Evolutionary conservation across 352 stramenopile genomes (phyloP).

Genomic region (Pseudoperonospora humuli): DNA sequence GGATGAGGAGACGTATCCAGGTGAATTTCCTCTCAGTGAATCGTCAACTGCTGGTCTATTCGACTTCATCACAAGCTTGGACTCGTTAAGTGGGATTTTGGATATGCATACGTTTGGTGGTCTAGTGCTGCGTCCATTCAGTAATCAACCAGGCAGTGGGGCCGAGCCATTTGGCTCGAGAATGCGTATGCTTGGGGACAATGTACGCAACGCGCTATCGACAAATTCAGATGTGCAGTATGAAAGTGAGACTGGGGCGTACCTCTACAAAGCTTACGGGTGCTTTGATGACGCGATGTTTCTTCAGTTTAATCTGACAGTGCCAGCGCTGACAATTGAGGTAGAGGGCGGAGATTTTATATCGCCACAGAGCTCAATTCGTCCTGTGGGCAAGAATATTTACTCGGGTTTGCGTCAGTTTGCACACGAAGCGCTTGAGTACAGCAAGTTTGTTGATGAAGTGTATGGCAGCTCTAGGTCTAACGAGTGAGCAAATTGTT

Average conservation of each 20-base stretch:
- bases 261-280: constrained; percentile 60
- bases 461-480: constrained; percentile 10
- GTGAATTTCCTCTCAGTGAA: constrained; percentile 49
- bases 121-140: constrained; percentile 60
- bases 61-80: constrained; percentile 43
- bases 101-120: constrained; percentile 61
- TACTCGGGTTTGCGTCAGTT: constrained; percentile 54
- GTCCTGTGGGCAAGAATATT: constrained; percentile 41
- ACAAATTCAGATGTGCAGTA: constrained; percentile 33
- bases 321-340: constrained; percentile 62
- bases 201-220: constrained; percentile 42
- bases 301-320: constrained; percentile 48
- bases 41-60: constrained; percentile 38
- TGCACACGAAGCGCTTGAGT: constrained; percentile 39
- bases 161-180: constrained; percentile 43
- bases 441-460: constrained; percentile 33
- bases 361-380: constrained; percentile 49
- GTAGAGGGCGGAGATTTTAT: constrained; percentile 64
- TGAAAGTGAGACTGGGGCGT: constrained; percentile 39
- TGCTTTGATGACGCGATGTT: constrained; percentile 65
- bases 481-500: too few relatives aligned
- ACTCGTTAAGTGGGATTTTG: constrained; percentile 38
- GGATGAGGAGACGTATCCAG: constrained; percentile 50
- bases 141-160: constrained; percentile 30
- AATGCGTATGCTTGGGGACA: constrained; percentile 37